Percentiles rank a stretch among this genome's conserved stretches.
phyloP scores from a whole-genome alignment of 345 rosid species.

The Hevea brasiliensis region DNA sequence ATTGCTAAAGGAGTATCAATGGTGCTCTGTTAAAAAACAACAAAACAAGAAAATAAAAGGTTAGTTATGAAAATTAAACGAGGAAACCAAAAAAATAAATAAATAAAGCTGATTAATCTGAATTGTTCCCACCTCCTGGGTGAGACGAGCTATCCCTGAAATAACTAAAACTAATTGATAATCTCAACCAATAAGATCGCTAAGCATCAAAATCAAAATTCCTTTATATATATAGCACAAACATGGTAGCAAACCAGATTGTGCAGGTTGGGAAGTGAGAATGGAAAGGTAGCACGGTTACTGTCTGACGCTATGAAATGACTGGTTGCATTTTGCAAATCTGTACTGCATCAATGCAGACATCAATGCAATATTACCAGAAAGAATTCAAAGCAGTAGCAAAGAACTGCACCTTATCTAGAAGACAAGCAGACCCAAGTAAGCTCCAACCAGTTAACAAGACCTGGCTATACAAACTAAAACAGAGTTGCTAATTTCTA shows the following conservation, averaged over 20 bases:
- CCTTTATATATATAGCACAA: no score
- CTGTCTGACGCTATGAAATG: background rate
- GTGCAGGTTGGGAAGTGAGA: background rate
- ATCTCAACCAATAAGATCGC: no score
- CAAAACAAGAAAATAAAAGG: background rate
- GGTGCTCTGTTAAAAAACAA: constrained; percentile 70
- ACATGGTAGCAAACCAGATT: background rate
- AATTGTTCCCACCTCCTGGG: no score
- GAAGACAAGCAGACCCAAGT: background rate
- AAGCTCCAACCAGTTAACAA: background rate
- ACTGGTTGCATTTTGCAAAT: background rate
- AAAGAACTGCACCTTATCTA: background rate
- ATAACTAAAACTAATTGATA: no score
- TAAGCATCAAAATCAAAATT: no score
- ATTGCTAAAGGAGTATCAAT: constrained; percentile 60
- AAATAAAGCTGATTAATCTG: background rate
- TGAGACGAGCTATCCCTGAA: no score
- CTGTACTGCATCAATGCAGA: background rate
- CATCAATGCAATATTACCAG: background rate
- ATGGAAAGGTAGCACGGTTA: background rate
- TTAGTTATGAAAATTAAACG: background rate
- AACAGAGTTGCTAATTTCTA: background rate
- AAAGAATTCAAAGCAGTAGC: background rate
- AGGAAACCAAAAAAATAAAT: no score
- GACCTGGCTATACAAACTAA: background rate